Evolutionary conservation across 768 basidiomycete species (phyloP).

Genomic region (Dioszegia hungarica): DNA sequence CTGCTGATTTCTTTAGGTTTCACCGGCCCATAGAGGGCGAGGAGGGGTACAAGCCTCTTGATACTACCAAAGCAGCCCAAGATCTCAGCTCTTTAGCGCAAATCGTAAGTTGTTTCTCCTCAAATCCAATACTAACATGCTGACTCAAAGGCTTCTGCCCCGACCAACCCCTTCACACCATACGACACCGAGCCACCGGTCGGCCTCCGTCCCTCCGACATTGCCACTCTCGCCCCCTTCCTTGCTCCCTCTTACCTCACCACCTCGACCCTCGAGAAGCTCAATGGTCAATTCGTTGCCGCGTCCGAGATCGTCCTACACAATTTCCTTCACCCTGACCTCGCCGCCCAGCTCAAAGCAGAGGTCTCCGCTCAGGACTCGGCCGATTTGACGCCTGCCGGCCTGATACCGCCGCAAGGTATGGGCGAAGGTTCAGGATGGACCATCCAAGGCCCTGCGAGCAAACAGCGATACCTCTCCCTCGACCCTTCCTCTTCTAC

Average conservation of each 20-base stretch:
- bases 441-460: slow-evolving; percentile 78
- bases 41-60: slow-evolving; percentile 67
- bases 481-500: slow-evolving; percentile 55
- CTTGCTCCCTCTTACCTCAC: slow-evolving; percentile 88
- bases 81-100: slow-evolving; percentile 82
- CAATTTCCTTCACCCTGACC: slow-evolving; percentile 67
- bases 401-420: slow-evolving; percentile 59
- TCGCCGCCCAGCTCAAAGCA: slow-evolving; percentile 64
- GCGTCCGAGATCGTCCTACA: slow-evolving; percentile 86
- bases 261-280: slow-evolving; percentile 68
- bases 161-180: slow-evolving; percentile 48
- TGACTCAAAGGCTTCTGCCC: slow-evolving; percentile 36
- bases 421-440: slow-evolving; percentile 62
- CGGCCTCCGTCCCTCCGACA: slow-evolving; percentile 53
- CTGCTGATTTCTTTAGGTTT: slow-evolving; percentile 53
- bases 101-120: slow-evolving; percentile 62
- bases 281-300: slow-evolving; percentile 72
- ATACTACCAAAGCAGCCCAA: slow-evolving; percentile 50
- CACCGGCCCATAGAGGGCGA: slow-evolving; percentile 87
- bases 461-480: slow-evolving; percentile 86
- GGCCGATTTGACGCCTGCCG: slow-evolving; percentile 52
- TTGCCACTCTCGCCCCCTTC: slow-evolving; percentile 72
- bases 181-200: slow-evolving; percentile 48
- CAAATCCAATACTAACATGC: neutral
- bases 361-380: slow-evolving; percentile 61